phyloP scores from a whole-genome alignment of 169 alveolate species.

The Cryptosporidium viatorum region DNA sequence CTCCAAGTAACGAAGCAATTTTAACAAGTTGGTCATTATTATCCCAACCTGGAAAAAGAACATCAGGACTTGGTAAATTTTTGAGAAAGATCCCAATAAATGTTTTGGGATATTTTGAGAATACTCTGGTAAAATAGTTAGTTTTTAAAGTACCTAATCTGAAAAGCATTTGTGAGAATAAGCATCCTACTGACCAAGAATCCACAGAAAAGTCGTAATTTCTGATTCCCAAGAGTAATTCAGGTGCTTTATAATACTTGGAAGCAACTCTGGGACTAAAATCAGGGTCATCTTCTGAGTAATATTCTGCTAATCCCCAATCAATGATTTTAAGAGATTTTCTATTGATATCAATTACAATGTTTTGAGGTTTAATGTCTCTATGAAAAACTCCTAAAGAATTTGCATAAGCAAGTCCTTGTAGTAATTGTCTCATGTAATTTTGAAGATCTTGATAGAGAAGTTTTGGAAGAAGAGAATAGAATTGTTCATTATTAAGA shows the following conservation, averaged over 20 bases:
- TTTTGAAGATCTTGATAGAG: conserved; percentile 9
- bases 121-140: conserved; percentile 34
- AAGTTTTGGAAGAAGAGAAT: conserved; percentile 40
- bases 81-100: conserved; percentile 39
- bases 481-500: conserved; percentile 34
- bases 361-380: conserved; percentile 80
- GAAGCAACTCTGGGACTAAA: conserved; percentile 83
- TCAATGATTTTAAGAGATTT: conserved; percentile 78
- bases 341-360: conserved; percentile 75
- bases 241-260: conserved; percentile 91
- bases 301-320: conserved; percentile 81
- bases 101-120: not conserved
- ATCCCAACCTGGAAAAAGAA: conserved; percentile 70
- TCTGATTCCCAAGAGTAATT: conserved; percentile 84
- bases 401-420: conserved; percentile 35
- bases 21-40: conserved; percentile 53
- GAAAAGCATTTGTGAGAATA: conserved; percentile 87
- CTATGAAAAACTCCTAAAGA: conserved; percentile 79
- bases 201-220: conserved; percentile 84
- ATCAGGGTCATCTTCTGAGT: not conserved
- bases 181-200: conserved; percentile 90
- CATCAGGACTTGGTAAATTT: conserved; percentile 32
- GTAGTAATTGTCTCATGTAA: conserved; percentile 54
- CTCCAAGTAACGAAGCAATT: conserved; percentile 64
- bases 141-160: conserved; percentile 75